Conservation (phyloP, 2,329 filamentous ascomycete genomes). For the Pseudogymnoascus sp. region DNA sequence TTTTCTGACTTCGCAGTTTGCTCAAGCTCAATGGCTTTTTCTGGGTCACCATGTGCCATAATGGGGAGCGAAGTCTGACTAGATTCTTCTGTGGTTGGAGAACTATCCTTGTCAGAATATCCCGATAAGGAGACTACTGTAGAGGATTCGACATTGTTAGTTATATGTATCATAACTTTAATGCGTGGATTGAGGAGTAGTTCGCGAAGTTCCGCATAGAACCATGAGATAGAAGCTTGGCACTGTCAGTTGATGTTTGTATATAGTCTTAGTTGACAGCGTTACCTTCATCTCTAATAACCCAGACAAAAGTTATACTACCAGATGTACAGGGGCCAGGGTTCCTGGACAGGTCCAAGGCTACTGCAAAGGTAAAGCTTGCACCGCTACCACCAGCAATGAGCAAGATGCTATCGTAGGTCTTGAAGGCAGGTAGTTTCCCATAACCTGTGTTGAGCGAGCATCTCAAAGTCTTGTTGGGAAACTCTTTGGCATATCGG, state of each 20-base stretch:
- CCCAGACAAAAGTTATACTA: constrained; percentile 33
- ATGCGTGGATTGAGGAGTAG: constrained; percentile 24
- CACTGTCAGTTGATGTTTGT: background rate
- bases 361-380: constrained; percentile 49
- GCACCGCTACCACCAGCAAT: constrained; percentile 56
- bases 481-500: constrained; percentile 41
- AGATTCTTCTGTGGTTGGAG: background rate
- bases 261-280: background rate
- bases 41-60: background rate
- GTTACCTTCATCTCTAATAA: constrained; percentile 40
- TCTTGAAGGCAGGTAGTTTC: constrained; percentile 43
- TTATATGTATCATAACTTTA: constrained; percentile 27
- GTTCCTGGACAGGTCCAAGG: constrained; percentile 38
- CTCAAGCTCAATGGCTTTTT: background rate
- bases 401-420: constrained; percentile 50
- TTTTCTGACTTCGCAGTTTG: background rate
- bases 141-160: constrained; percentile 10
- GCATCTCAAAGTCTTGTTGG: constrained; percentile 41
- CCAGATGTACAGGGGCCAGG: constrained; percentile 23
- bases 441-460: constrained; percentile 56
- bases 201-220: constrained; percentile 24
- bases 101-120: background rate
- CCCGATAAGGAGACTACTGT: background rate
- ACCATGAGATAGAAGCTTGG: constrained; percentile 22
- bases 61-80: background rate